Base-by-base conservation (phyloP, 2,329 filamentous ascomycete species). In the Magnaporthiopsis poae region DNA sequence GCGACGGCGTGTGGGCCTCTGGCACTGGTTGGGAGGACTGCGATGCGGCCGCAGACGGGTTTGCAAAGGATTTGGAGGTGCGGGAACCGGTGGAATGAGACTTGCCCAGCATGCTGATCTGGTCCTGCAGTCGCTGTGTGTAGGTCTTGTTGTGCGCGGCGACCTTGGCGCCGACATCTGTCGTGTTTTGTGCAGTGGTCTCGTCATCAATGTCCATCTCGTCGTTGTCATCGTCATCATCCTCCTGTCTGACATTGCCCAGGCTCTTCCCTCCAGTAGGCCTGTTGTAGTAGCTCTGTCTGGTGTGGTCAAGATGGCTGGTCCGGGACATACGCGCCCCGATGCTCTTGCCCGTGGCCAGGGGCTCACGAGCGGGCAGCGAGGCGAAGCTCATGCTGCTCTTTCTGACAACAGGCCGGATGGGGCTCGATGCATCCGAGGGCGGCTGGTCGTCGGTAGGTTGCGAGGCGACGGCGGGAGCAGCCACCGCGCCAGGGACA, bases 341-440 rank as follows among this genome's bases (percentile, higher is more conserved):
- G 73, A 92, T 86, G 75, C 90, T 96, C 78, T 93, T 94, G 75
- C 96, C 96, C 21, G 86, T 86, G 39, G 88, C 87, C 65, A 98
- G 81, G 52, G 94, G 94, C 73, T 98, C 94, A 68, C 95, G 86
- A 2, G 94, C 93, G 36, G 95, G 95, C 15, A 99, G 82, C 25
- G 95, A 92, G 56, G 95, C 92, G 78, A 99, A 98, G 68, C 90
- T 96, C 68, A 99, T 83, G 75, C 94, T 98, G 77, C 93, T 96
- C 81, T 98, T 98, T 68, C 94, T 88, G 70, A 96, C 85, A 36
- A 91, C 81, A 1, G 90, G 89, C 70, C 91, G 84, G 63, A 90
- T 86, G 0, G 90, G 90, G 71, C 89, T 93, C 0, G 90, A 91
- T 0, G 80, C 83, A 63, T 91, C 88, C 2, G 89, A 90, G 21